Conservation (phyloP, 192 early-diverging fungal genomes). For the Umbelopsis sp. region DNA sequence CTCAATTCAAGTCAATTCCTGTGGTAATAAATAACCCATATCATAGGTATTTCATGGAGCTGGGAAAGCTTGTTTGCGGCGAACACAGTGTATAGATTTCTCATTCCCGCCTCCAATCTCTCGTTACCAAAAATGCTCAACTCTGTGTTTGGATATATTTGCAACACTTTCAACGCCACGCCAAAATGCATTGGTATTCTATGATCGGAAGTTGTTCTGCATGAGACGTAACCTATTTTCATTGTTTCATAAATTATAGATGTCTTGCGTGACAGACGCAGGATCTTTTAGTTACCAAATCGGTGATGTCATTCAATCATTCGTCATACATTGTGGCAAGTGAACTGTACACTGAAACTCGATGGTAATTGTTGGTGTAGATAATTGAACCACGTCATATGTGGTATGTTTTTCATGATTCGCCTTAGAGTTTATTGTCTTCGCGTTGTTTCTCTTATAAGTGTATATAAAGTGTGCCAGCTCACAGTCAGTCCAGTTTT, state of each 20-base stretch:
- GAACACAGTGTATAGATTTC: not conserved
- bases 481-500: not conserved
- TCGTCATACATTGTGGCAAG: too few species aligned
- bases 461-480: not conserved
- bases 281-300: too few species aligned
- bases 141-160: slow-evolving; percentile 3
- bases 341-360: too few species aligned
- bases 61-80: not conserved
- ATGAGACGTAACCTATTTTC: too few species aligned
- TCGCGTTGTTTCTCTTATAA: too few species aligned
- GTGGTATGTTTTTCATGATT: not conserved
- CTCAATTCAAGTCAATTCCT: not conserved
- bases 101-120: not conserved
- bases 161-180: not conserved
- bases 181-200: not conserved
- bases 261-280: too few species aligned
- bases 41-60: not conserved
- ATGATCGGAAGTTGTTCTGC: not conserved
- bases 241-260: not conserved
- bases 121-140: not conserved
- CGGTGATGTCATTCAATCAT: too few species aligned
- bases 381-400: too few species aligned
- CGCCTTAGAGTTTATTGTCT: too few species aligned
- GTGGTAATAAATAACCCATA: not conserved
- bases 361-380: too few species aligned